Conservation (phyloP, 352 stramenopile genomes). For the Globisporangium cylindrosporum region DNA sequence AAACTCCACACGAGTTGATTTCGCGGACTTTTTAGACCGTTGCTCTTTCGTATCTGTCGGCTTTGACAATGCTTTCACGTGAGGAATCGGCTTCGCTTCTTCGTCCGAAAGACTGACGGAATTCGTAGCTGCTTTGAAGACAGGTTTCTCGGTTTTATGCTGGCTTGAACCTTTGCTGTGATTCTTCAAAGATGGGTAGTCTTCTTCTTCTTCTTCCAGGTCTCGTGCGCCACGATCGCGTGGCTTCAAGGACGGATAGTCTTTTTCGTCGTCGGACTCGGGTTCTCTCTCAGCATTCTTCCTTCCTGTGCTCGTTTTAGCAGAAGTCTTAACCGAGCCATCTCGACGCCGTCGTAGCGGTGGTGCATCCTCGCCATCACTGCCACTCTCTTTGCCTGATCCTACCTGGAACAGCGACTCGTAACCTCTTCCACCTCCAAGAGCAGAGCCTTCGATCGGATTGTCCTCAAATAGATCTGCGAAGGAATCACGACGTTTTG, state of each 20-base stretch:
- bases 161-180: background rate
- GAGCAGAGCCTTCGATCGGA: conserved; percentile 19
- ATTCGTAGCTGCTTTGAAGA: background rate
- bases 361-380: conserved; percentile 22
- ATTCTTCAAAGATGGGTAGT: conserved; percentile 24
- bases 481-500: conserved; percentile 66
- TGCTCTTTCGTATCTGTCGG: conserved; percentile 1
- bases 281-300: background rate
- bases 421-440: conserved; percentile 40
- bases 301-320: background rate
- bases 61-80: background rate
- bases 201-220: conserved; percentile 21
- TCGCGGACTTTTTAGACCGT: conserved; percentile 8
- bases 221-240: background rate
- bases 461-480: conserved; percentile 69
- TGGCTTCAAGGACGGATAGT: conserved; percentile 7
- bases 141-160: background rate
- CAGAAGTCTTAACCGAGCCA: background rate
- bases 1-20: conserved; percentile 14
- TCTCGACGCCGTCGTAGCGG: conserved; percentile 3
- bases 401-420: conserved; percentile 53
- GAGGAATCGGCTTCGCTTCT: conserved; percentile 6
- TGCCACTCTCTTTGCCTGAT: background rate
- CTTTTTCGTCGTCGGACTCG: background rate
- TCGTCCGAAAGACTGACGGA: conserved; percentile 17